Evolutionary conservation across 2,329 filamentous ascomycete species (phyloP), one percentile per base, ranked within the genome.

Genomic region (Pseudopyrenochaeta lycopersici): DNA sequence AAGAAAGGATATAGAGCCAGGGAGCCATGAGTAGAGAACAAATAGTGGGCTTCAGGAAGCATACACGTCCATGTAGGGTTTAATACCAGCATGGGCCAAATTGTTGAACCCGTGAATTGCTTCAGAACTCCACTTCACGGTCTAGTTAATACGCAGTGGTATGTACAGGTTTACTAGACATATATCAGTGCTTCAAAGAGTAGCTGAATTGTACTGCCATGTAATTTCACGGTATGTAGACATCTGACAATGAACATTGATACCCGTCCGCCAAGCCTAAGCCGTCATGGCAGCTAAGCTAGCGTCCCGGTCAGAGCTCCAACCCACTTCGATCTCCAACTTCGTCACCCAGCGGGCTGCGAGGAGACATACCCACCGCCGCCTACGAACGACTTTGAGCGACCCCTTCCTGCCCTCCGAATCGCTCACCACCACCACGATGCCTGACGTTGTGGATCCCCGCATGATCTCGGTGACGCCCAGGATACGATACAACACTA

Each of bases 401-500:
- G 60, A 68, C 46, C 58, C 46, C 17, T 23, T 44, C 51, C 49
- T 50, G 39, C 38, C 46, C 18, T 35, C 46, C 43, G 46, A 49
- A 55, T 61, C 66, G 61, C 66, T 59, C 63, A 58, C 36, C 43
- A 61, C 67, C 63, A 62, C 67, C 70, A 64, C 43, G 58, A 77
- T 78, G 71, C 68, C 75, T 54, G 70, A 72, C 56, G 53, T 68
- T 40, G 62, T 77, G 49, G 80, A 82, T 60, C 80, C 80, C 60
- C 76, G 80, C 62, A 81, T 81, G 79, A 81, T 82, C 77, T 73
- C 76, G 68, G 79, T 91, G 76, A 85, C 87, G 75, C 88, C 88
- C 66, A 83, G 88, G 76, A 85, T 98, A 80, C 88, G 90, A 73
- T 99, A 99, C 87, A 99, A 99, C 84, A 99, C 95, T 70, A 92